Evolutionary conservation across 2,329 filamentous ascomycete species (phyloP), one percentile per base, ranked within the genome.

Genomic region (Zarea fungicola): DNA sequence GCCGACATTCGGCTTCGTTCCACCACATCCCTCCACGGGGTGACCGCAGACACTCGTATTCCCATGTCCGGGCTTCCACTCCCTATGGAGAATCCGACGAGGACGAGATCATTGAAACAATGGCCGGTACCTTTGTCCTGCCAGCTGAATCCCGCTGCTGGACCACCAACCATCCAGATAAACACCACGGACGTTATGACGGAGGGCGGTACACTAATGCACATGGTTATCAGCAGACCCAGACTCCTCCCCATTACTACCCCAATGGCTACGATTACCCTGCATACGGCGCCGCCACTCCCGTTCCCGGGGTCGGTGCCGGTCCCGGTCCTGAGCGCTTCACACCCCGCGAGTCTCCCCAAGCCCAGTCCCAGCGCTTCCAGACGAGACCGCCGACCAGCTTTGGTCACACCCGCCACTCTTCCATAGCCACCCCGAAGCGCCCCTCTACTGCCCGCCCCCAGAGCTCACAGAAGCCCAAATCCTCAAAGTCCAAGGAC

Each of bases 11-110:
- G 54, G 62, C 60, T 57, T 62, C 60, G 47, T 62, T 57, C 57
- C 60, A n/a, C n/a, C n/a, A 61, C 55, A 56, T 58, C 53, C 54
- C 55, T 43, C 54, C 63, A 61, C 70, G 67, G 69, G 74, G 70
- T 67, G 75, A 79, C 65, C 76, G 77, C 60, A 76, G 75, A 62
- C 70, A 67, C 68, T 80, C 78, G 56, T 77, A 73, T 68, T 74
- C 75, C 69, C 75, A 78, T 71, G 73, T 76, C 71, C 77, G 76
- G 72, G 65, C 76, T 73, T 75, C 77, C 63, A 74, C 75, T 58
- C 71, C 71, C 54, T 72, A 76, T 74, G 78, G 77, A 72, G 78
- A 81, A 68, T 81, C 78, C 69, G 78, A 82, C 75, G 78, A 81
- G 74, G 78, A 81, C 71, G 77, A 81, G 68, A 65, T 74, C 54